Conservation (phyloP, 2,329 filamentous ascomycete species). For the Botrytis sinoallii region DNA sequence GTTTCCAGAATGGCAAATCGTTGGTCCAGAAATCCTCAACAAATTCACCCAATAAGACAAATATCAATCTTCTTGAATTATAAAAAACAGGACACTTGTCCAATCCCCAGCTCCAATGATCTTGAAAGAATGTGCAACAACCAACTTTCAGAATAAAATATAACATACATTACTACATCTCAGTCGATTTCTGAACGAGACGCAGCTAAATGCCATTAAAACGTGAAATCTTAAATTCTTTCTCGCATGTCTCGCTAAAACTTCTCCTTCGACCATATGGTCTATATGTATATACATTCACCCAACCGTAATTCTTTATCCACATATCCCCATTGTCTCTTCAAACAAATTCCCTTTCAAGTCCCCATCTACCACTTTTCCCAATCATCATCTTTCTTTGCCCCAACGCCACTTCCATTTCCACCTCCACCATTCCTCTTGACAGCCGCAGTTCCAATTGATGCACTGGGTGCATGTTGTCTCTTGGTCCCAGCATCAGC, state of each 20-base stretch:
- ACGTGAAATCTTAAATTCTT: background rate
- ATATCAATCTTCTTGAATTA: background rate
- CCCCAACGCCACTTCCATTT: conserved; percentile 21
- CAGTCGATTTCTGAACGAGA: background rate
- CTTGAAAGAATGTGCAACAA: background rate
- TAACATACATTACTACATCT: background rate
- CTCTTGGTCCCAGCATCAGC: conserved; percentile 46
- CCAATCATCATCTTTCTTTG: conserved; percentile 58
- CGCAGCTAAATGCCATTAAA: background rate
- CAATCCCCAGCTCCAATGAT: background rate
- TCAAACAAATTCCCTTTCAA: background rate
- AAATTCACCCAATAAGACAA: background rate
- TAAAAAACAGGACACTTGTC: background rate
- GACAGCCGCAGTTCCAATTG: conserved; percentile 35
- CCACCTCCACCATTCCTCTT: conserved; percentile 32
- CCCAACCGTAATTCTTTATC: background rate
- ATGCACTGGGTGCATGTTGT: conserved; percentile 22
- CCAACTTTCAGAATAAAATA: background rate
- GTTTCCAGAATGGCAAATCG: background rate
- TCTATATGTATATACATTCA: conserved; percentile 8
- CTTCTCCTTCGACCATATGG: background rate
- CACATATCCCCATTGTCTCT: background rate
- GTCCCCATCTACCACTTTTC: conserved; percentile 43
- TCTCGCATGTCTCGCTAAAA: background rate
- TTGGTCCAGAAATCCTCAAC: background rate